Conservation (phyloP, 352 stramenopile genomes). For the Aphanomyces astaci region DNA sequence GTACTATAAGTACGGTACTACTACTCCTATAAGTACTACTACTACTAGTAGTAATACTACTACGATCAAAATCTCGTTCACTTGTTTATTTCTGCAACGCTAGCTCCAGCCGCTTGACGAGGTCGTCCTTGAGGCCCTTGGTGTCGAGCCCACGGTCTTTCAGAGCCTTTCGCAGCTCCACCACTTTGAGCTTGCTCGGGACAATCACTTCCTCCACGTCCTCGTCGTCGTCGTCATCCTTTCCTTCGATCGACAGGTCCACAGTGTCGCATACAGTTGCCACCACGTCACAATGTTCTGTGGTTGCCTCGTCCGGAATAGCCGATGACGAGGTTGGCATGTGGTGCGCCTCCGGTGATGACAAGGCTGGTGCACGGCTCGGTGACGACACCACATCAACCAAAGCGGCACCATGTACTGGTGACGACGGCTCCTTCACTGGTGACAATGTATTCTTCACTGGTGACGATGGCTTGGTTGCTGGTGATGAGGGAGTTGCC, state of each 20-base stretch:
- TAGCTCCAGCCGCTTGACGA: slow-evolving; percentile 54
- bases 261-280: background rate
- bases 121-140: slow-evolving; percentile 57
- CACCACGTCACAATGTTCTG: background rate
- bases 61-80: slow-evolving; percentile 26
- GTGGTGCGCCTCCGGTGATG: too few relatives aligned
- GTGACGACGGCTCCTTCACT: background rate
- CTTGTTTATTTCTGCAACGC: slow-evolving; percentile 33
- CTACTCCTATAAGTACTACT: too few relatives aligned
- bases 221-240: slow-evolving; percentile 14
- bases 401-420: too few relatives aligned
- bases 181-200: slow-evolving; percentile 44
- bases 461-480: background rate
- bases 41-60: too few relatives aligned
- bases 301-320: background rate
- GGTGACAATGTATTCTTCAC: background rate
- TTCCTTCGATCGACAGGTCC: slow-evolving; percentile 21
- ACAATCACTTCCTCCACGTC: slow-evolving; percentile 15
- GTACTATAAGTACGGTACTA: too few relatives aligned
- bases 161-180: slow-evolving; percentile 51
- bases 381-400: too few relatives aligned
- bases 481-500: slow-evolving; percentile 2
- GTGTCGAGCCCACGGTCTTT: slow-evolving; percentile 63
- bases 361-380: too few relatives aligned
- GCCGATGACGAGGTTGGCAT: too few relatives aligned